Evolutionary conservation across 257 asterid species (phyloP).

Genomic region (Nicotiana otophora): DNA sequence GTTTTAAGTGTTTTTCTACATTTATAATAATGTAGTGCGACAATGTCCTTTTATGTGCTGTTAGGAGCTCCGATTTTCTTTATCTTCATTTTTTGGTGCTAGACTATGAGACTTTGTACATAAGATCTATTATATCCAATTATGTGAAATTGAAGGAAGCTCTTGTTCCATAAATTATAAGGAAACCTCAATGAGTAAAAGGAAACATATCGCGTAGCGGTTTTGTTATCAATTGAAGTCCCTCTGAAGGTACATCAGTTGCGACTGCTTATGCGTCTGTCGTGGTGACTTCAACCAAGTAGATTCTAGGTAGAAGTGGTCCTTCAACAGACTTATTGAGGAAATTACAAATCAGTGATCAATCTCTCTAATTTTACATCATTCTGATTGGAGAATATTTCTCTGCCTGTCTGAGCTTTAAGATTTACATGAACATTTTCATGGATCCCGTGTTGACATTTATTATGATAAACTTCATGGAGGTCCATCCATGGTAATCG

Average conservation of each 20-base stretch:
- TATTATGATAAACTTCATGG: no score
- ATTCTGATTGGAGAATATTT: neutral
- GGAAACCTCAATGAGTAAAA: neutral
- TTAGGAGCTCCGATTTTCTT: slow-evolving; percentile 30
- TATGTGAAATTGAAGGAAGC: neutral
- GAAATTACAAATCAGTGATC: neutral
- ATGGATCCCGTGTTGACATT: no score
- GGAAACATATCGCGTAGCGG: neutral
- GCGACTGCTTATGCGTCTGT: neutral
- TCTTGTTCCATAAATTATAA: neutral
- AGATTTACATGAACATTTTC: neutral
- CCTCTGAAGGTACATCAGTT: neutral
- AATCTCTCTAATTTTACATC: neutral
- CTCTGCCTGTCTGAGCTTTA: neutral
- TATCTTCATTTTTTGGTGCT: slow-evolving; percentile 21
- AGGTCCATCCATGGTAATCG: no score
- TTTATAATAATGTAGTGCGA: slow-evolving; percentile 20
- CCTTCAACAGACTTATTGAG: neutral
- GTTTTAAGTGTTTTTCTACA: slow-evolving; percentile 8
- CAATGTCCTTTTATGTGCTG: slow-evolving; percentile 13
- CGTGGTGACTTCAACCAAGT: neutral
- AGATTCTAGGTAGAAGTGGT: neutral
- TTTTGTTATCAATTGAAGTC: neutral
- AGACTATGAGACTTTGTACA: slow-evolving; percentile 26
- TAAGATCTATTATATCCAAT: slow-evolving; percentile 25